Conservation (phyloP, 305 asterid genomes). For the Fraxinus paxiana region DNA sequence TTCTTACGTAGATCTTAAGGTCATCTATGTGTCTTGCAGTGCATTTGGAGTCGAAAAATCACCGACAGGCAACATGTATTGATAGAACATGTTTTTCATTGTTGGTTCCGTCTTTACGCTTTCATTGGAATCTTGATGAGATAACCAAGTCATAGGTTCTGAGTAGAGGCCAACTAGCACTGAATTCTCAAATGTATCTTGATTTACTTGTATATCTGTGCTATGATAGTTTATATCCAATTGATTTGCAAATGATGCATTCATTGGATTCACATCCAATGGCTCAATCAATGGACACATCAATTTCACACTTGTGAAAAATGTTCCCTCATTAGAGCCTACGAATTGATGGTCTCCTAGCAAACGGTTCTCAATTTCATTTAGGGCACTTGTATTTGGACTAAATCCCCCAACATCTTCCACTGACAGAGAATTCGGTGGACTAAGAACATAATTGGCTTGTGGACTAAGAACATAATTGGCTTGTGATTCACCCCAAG, state of each 20-base stretch:
- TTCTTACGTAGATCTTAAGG: not conserved
- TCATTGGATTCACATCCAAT: not conserved
- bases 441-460: not conserved
- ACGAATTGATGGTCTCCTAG: slow-evolving; percentile 7
- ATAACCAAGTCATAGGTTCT: not conserved
- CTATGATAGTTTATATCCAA: not conserved
- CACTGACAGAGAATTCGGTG: not conserved
- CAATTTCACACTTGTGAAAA: not conserved
- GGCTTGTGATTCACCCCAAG: not conserved
- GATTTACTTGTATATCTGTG: not conserved
- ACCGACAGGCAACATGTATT: not conserved
- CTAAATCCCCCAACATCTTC: not conserved
- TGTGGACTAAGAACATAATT: not conserved
- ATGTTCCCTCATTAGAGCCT: not conserved
- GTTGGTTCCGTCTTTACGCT: not conserved
- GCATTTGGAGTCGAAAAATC: not conserved
- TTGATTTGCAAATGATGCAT: not conserved
- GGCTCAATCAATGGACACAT: not conserved
- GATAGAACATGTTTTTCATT: not conserved
- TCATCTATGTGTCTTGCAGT: not conserved
- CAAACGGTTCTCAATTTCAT: slow-evolving; percentile 15
- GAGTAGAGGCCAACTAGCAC: not conserved
- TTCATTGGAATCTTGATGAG: not conserved
- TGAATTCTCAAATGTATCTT: not conserved
- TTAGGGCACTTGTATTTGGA: not conserved